Percentiles rank a stretch among this genome's conserved stretches.
Conservation (phyloP, 306 rosid species). For the Lotus japonicus region DNA sequence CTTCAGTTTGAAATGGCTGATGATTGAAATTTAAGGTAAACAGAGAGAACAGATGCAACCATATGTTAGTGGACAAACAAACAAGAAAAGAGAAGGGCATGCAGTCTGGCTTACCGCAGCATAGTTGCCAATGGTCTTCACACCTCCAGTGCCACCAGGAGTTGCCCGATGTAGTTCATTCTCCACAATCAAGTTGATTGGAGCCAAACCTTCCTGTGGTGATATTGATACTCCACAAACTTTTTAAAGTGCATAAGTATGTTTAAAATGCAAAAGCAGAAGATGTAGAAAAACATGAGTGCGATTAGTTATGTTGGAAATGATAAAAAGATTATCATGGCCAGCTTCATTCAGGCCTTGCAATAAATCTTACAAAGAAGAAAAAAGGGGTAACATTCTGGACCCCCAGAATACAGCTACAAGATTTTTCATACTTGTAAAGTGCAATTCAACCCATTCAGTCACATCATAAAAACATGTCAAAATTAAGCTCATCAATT, state of each 20-base stretch:
- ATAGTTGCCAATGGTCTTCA: conserved; percentile 96
- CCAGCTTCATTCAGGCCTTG: background rate
- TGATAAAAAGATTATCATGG: background rate
- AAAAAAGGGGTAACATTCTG: background rate
- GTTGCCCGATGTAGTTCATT: conserved; percentile 91
- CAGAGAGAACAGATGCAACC: conserved; percentile 12
- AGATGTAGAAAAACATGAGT: background rate
- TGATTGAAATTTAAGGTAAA: conserved; percentile 5
- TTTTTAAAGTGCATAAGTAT: background rate
- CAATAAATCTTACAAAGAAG: background rate
- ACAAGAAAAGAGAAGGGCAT: conserved; percentile 1
- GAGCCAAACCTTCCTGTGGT: conserved; percentile 90
- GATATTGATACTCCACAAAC: background rate
- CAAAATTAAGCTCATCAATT: background rate
- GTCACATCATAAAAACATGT: background rate
- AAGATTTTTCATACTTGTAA: background rate
- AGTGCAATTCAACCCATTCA: background rate
- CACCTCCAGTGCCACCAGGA: conserved; percentile 99
- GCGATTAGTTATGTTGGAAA: background rate
- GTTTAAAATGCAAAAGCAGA: background rate
- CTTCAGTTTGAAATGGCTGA: background rate
- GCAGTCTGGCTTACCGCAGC: conserved; percentile 69
- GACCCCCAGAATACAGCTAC: background rate
- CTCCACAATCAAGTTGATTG: conserved; percentile 83
- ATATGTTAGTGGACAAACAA: background rate